These are phyloP conservation scores for Parascedosporium putredinis DNA, from an alignment of 2,329 filamentous ascomycete species.

Conservation along the genomic window DNA sequence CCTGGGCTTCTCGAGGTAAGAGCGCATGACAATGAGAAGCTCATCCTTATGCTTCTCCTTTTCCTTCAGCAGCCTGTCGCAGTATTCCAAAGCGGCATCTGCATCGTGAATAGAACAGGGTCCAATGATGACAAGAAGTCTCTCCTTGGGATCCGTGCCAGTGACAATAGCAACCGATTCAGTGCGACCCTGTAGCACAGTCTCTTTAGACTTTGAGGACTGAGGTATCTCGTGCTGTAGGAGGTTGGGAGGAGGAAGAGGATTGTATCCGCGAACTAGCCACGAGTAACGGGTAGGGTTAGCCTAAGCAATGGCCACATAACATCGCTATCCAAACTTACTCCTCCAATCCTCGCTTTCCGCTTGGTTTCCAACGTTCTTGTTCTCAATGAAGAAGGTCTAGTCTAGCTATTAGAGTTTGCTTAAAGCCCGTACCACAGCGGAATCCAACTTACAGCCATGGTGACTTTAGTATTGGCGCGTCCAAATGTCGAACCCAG, in stretches of 20 bases:
- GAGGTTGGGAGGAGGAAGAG: slow-evolving; percentile 82
- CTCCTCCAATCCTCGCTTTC: slow-evolving; percentile 75
- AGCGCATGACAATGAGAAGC: slow-evolving; percentile 90
- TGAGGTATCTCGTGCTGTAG: slow-evolving; percentile 84
- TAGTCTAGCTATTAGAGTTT: background rate
- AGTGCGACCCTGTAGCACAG: slow-evolving; percentile 50
- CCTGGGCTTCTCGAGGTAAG: slow-evolving; percentile 96
- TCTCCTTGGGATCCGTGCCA: slow-evolving; percentile 47
- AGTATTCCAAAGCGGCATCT: slow-evolving; percentile 78
- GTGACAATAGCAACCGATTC: slow-evolving; percentile 61
- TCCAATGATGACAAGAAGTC: slow-evolving; percentile 86
- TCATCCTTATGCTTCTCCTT: slow-evolving; percentile 73
- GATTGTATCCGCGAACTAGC: slow-evolving; percentile 79
- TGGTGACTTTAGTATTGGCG: background rate
- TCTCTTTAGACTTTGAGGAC: slow-evolving; percentile 44
- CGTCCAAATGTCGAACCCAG: background rate
- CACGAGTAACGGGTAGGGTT: background rate
- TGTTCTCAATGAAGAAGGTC: slow-evolving; percentile 9
- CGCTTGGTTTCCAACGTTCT: slow-evolving; percentile 61
- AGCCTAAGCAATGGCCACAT: background rate
- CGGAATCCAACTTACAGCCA: slow-evolving; percentile 6
- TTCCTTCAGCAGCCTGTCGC: slow-evolving; percentile 62
- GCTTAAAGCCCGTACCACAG: no score
- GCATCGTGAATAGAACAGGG: slow-evolving; percentile 98
- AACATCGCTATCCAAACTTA: slow-evolving; percentile 32